Evolutionary conservation across 2,329 filamentous ascomycete species (phyloP), one percentile per base, ranked within the genome.

Genomic region (Epichloe uncinata): DNA sequence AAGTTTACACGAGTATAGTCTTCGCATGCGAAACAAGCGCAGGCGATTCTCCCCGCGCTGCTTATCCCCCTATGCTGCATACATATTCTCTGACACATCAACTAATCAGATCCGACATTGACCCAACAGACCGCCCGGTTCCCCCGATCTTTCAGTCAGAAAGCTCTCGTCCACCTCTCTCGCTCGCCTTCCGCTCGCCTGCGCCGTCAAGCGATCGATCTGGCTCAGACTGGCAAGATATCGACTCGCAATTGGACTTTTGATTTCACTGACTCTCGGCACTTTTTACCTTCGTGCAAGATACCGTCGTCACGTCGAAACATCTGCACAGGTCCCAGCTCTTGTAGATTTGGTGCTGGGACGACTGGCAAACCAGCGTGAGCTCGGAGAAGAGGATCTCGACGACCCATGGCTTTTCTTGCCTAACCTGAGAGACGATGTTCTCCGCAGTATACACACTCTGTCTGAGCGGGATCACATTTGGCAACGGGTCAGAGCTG

Each of bases 381-480:
- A 87, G 54, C 69, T 91, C n/a, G 84, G 89, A 54, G 82, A 80
- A 65, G 63, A 81, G 63, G 65, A 75, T 64, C 53, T 82, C 47
- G 78, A 81, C 16, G 90, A 96, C 54, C 75, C 82, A 1, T 95
- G 86, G 69, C 78, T 98, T 54, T 87, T 88, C 61, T 78, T 96
- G 58, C 87, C 87, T 1, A 93, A 97, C 63, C 71, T 98, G 49
- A 77, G 93, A 52, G 93, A 98, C 61, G 91, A 97, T 61, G 84
- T 98, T 3, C 73, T 98, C 38, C 77, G 91, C 18, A 79, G 84
- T 30, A 82, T 95, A 53, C 87, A 96, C 64, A 84, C 79, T 3
- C 75, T 90, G 18, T 74, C 75, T 8, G 79, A 89, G 58, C 77
- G 93, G 37, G 85, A 93, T 61, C 78, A 80, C 50, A 73, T 98